These are phyloP conservation scores for Ascochyta rabiei DNA, from an alignment of 2,329 filamentous ascomycete genomes.

Conservation along the genomic window DNA sequence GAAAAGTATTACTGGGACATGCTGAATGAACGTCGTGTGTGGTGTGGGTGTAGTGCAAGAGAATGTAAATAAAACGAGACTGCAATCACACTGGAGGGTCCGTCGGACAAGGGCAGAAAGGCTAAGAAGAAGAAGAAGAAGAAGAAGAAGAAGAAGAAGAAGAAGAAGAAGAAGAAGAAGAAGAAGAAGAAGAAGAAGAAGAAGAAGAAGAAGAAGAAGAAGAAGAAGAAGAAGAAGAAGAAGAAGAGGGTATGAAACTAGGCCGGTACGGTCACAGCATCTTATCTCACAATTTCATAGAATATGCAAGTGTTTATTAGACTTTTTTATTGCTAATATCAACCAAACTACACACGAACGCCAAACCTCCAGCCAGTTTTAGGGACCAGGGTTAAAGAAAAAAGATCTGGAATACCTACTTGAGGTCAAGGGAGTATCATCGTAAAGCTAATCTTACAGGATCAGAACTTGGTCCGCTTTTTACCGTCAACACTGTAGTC, in stretches of 20 bases:
- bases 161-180: too few species aligned
- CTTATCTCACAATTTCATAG: not conserved
- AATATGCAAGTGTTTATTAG: not conserved
- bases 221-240: too few species aligned
- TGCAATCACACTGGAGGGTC: too few species aligned
- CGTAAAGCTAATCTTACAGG: slow-evolving; percentile 34
- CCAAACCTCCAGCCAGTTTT: slow-evolving; percentile 18
- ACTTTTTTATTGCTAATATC: slow-evolving; percentile 27
- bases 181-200: too few species aligned
- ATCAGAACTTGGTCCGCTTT: slow-evolving; percentile 21
- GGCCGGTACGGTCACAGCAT: not conserved
- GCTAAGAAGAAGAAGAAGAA: not conserved
- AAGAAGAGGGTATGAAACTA: too few species aligned
- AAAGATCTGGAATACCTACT: slow-evolving; percentile 25
- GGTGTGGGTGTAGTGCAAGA: too few species aligned
- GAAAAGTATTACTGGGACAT: not conserved
- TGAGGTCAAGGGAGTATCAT: slow-evolving; percentile 31
- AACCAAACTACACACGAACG: slow-evolving; percentile 31
- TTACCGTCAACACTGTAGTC: slow-evolving; percentile 28
- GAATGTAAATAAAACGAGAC: too few species aligned
- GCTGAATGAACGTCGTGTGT: too few species aligned
- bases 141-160: too few species aligned
- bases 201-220: too few species aligned
- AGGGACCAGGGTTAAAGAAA: slow-evolving; percentile 18
- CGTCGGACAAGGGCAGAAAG: not conserved